Base-by-base conservation (phyloP, 2,329 filamentous ascomycete species). In the Talaromyces atroroseus region DNA sequence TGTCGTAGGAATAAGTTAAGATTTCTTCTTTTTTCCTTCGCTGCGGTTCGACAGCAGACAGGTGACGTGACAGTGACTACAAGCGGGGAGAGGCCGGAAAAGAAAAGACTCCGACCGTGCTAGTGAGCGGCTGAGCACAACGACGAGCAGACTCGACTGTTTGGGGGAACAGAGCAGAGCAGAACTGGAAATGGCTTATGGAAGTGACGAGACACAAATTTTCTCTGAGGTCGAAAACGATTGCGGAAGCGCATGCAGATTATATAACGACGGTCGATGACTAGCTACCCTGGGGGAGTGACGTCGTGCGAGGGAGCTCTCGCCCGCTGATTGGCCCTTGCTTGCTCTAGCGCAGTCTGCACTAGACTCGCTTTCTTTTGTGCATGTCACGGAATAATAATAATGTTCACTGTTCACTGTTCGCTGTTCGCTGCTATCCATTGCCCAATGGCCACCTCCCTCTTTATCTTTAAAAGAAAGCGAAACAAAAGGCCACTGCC, bases 21-120 rank as follows among this genome's bases (percentile, higher is more conserved):
- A 29, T 29, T 29, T 8, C 2, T 29, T 29, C 11, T 29, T 29
- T 11, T 29, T 29, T 29, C 26, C 6, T 20, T 29, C 14, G 6
- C n/a, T 6, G n/a, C n/a, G 38, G 6, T 29, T 23, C 21, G 12
- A 23, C n/a, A 34, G 49, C 4, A n/a, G n/a, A n/a, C n/a, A n/a
- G 32, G 53, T 59, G 57, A 59, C 57, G 57, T 58, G 55, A 51
- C 47, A 49, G 51, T 54, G 58, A 47, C 48, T 32, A 53, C 56
- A 49, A 38, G 56, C 56, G 56, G 56, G 48, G 52, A 46, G 40
- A 14, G 56, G 44, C 24, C 52, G 52, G 56, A 55, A 54, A 38
- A 34, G 29, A 23, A 29, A 36, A 11, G 29, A 45, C 34, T 42
- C 44, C 46, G 46, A 32, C 18, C 45, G 40, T 21, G 20, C 10